Conservation (phyloP, 495 filamentous ascomycete species). For the Cercophora samala region DNA sequence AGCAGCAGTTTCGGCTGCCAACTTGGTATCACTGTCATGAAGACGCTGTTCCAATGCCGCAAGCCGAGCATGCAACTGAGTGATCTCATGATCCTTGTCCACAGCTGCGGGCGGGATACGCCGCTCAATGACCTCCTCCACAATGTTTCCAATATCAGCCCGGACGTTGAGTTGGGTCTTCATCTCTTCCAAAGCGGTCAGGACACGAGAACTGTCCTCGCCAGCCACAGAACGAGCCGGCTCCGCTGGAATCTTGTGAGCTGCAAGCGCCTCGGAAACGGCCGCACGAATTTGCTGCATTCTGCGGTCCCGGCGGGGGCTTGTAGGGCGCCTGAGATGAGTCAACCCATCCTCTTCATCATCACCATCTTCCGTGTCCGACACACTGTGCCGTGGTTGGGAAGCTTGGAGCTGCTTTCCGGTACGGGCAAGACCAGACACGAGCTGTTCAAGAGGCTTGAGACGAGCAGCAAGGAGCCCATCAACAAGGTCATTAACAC, state of each 20-base stretch:
- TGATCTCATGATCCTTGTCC: conserved; percentile 34
- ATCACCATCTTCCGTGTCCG: conserved; percentile 77
- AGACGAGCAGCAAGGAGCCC: conserved; percentile 72
- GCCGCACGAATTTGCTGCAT: conserved; percentile 78
- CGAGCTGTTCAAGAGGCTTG: conserved; percentile 70
- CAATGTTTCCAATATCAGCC: conserved; percentile 54
- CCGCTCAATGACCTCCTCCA: conserved; percentile 57
- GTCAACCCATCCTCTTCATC: conserved; percentile 89
- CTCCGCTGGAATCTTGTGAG: conserved; percentile 44
- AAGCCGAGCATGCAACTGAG: conserved; percentile 40
- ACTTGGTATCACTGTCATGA: conserved; percentile 39
- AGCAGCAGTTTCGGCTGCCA: conserved; percentile 39
- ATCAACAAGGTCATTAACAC: conserved; percentile 80
- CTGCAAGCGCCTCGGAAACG: conserved; percentile 72
- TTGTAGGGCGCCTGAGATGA: conserved; percentile 58
- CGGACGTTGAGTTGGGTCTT: conserved; percentile 49
- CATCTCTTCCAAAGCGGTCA: conserved; percentile 45
- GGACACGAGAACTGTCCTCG: conserved; percentile 31
- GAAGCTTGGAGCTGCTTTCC: conserved; percentile 41
- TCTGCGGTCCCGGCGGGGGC: conserved; percentile 68
- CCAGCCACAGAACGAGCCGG: conserved; percentile 22
- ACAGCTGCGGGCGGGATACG: conserved; percentile 41
- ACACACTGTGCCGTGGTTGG: conserved; percentile 54
- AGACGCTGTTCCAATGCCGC: conserved; percentile 47
- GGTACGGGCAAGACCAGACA: conserved; percentile 64